Evolutionary conservation across 495 filamentous ascomycete species (phyloP), one percentile per base, ranked within the genome.

Genomic region (Aspergillus coremiiformis): DNA sequence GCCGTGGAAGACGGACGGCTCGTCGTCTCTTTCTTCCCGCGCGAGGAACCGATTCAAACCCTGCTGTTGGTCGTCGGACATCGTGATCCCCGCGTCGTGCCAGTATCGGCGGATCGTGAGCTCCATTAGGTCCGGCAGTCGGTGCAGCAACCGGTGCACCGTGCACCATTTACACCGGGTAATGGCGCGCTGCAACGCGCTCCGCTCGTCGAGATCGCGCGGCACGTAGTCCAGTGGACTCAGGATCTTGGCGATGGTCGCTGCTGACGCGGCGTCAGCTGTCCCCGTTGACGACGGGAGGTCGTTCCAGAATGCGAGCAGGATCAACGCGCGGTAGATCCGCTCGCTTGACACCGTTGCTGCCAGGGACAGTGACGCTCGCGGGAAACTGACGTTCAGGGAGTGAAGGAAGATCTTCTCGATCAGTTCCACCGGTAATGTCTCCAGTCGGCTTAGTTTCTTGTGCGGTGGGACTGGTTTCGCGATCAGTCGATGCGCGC

Each of bases 361-460:
- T 3, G 66, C 62, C 1, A 80, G 53, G 0, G 55, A 50, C 0
- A 65, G 65, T 4, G 76, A 78, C 4, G 71, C 63, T 15, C 68
- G 64, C 7, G 77, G 71, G 5, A 83, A 58, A 26, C 71, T 71
- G 19, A 74, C 35, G 49, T 82, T 78, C 53, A 76, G 44, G 19
- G 72, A 66, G 42, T 75, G 62, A 14, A 80, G 63, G 43, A 80
- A 82, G 29, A 82, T 77, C 44, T 66, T 60, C 57, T 81, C 73
- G 27, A 83, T 62, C 8, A 83, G 48, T 53, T 83, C 80, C 1
- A 70, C 68, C 1, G 78, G 80, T 1, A 83, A 62, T 10, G 56
- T 54, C 56, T 82, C 80, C 5, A 83, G 63, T 15, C 47, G 51
- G 5, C 73, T 75, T 6, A 54, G 57, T 5, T 56, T 59, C 43